Base-by-base conservation (phyloP, 345 rosid species). In the Capsella bursapastoris region DNA sequence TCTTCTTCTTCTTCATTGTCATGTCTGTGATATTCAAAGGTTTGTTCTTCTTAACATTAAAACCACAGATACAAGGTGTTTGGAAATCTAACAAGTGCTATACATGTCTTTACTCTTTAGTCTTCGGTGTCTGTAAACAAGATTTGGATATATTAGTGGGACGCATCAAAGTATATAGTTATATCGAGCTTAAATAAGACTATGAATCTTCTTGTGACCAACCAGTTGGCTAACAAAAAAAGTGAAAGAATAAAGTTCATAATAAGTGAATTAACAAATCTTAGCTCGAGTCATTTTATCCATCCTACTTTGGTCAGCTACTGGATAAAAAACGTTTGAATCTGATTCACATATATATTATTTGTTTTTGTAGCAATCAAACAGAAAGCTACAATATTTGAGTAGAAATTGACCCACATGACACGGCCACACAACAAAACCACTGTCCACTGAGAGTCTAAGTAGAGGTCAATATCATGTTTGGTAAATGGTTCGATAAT, bases 391-490 rank as follows among this genome's bases (percentile, higher is more conserved):
- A 48, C 25, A 25, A 45, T 35, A 34, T 37, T 8, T 27, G 57
- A 28, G 22, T 67, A 60, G 25, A 48, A 64, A 22, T 67, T 74
- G 78, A 74, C 73, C 72, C 72, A 66, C 72, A 57, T 22, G 78
- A 66, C 72, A 57, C 32, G 78, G 22, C 35, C 66, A 74, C 55
- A 49, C 68, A 66, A 57, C 53, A 58, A 22, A 57, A 29, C 40
- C 27, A 38, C 15, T 37, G 35, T 6, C 40, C 34, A 58, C 68
- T 4, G 5, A 32, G 5, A 68, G 68, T 67, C 68, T 28, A 67
- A 14, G 18, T 67, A 41, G 47, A 66, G 35, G 78, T 74, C 78
- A 38, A 60, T 50, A 22, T 75, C 73, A 68, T 51, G 63, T 75
- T 75, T 75, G 68, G 68, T 59, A 67, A 22, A 66, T 51, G 51